Conservation (phyloP, 148 eudicot genomes). For the Silene conica region DNA sequence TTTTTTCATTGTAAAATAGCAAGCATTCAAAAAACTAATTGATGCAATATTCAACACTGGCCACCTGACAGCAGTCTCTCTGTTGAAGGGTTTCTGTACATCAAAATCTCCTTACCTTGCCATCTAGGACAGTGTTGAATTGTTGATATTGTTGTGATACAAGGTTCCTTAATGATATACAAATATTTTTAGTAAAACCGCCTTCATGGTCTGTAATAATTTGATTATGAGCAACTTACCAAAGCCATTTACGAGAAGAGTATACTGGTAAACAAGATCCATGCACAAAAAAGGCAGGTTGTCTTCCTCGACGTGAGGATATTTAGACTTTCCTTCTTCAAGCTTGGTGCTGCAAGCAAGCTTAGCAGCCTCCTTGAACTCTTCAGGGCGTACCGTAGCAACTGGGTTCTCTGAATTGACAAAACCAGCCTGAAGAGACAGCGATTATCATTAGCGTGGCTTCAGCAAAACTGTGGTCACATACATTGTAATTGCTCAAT, state of each 20-base stretch:
- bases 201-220: not conserved
- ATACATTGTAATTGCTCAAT: not conserved
- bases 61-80: not conserved
- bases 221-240: constrained; percentile 44
- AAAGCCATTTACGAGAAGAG: constrained; percentile 83
- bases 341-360: constrained; percentile 65
- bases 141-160: no score
- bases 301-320: constrained; percentile 56
- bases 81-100: not conserved
- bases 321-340: constrained; percentile 57
- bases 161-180: not conserved
- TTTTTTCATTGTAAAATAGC: not conserved
- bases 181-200: not conserved
- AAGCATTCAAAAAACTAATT: no score
- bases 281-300: constrained; percentile 84
- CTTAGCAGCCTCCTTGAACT: constrained; percentile 70
- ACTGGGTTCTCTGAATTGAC: constrained; percentile 47
- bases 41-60: not conserved
- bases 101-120: not conserved
- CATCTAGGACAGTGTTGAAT: not conserved
- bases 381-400: constrained; percentile 65
- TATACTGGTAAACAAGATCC: constrained; percentile 88
- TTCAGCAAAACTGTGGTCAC: not conserved
- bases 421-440: constrained; percentile 69
- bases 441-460: not conserved